A percentile compares a stretch with the other conserved stretches of the same genome.
Conservation (phyloP, 352 stramenopile species). For the Thraustochytrium sp. region DNA sequence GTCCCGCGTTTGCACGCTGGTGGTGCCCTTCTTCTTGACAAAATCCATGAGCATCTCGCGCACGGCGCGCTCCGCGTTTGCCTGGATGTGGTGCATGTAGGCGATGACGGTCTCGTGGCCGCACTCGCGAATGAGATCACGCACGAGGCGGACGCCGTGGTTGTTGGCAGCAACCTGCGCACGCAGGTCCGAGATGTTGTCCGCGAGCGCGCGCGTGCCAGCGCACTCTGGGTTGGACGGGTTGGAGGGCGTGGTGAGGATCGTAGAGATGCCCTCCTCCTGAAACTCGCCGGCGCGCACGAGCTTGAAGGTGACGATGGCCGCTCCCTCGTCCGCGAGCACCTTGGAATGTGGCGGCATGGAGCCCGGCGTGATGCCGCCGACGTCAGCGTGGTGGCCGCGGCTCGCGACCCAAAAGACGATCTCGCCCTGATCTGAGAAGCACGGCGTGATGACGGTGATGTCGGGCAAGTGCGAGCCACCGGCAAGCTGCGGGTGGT, state of each 20-base stretch:
- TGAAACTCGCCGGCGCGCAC: slow-evolving; percentile 89
- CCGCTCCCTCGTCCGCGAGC: slow-evolving; percentile 93
- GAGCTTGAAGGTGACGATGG: slow-evolving; percentile 98
- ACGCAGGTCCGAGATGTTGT: slow-evolving; percentile 94
- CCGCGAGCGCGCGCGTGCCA: slow-evolving; percentile 89
- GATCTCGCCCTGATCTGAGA: slow-evolving; percentile 72
- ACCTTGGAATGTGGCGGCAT: slow-evolving; percentile 92
- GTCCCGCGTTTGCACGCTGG: slow-evolving; percentile 82
- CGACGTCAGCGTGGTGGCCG: slow-evolving; percentile 96
- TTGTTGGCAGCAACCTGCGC: slow-evolving; percentile 97
- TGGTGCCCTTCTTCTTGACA: not conserved
- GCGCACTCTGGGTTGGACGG: slow-evolving; percentile 71
- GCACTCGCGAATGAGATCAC: slow-evolving; percentile 89
- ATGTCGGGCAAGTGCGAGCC: slow-evolving; percentile 96
- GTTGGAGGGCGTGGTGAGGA: slow-evolving; percentile 82
- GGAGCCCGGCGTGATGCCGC: slow-evolving; percentile 85
- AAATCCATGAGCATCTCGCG: slow-evolving; percentile 83
- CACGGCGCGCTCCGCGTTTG: slow-evolving; percentile 87
- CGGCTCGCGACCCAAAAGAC: slow-evolving; percentile 97
- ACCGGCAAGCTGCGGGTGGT: slow-evolving; percentile 96
- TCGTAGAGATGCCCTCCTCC: slow-evolving; percentile 90
- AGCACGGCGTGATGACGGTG: slow-evolving; percentile 99
- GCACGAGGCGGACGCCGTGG: slow-evolving; percentile 87
- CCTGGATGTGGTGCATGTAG: slow-evolving; percentile 98
- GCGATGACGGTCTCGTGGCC: slow-evolving; percentile 85